Evolutionary conservation across 2,329 filamentous ascomycete genomes (phyloP).

Genomic region (Taxawa tesnikishii): DNA sequence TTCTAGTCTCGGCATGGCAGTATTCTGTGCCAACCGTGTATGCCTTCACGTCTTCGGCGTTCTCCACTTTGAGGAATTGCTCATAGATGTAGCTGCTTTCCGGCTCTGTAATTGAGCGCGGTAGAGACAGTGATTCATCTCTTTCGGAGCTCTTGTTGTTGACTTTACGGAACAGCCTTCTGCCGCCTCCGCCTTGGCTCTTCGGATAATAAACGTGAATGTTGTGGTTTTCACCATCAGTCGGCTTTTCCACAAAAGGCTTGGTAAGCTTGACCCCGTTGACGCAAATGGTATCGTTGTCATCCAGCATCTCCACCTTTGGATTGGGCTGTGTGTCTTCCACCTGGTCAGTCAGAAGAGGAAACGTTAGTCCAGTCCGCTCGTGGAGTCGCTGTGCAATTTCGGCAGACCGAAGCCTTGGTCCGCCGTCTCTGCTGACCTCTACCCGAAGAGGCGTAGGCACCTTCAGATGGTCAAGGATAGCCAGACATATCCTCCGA

Average conservation of each 20-base stretch:
- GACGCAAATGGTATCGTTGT: conserved; percentile 77
- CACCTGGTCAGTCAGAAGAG: conserved; percentile 1
- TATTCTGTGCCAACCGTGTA: conserved; percentile 91
- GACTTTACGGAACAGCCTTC: conserved; percentile 89
- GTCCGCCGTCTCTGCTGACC: conserved; percentile 86
- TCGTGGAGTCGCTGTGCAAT: conserved; percentile 70
- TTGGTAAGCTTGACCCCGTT: conserved; percentile 75
- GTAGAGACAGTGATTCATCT: conserved; percentile 62
- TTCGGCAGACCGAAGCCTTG: conserved; percentile 63
- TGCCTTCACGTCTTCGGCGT: conserved; percentile 95
- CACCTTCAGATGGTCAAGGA: conserved; percentile 81
- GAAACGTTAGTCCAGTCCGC: conserved; percentile 55
- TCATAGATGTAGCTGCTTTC: conserved; percentile 89
- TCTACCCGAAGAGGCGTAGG: conserved; percentile 81
- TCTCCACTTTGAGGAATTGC: conserved; percentile 91
- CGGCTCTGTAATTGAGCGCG: conserved; percentile 70
- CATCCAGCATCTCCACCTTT: conserved; percentile 75
- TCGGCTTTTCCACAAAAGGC: conserved; percentile 95
- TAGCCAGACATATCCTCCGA: conserved; percentile 72
- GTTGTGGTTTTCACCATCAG: conserved; percentile 97
- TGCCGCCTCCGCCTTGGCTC: conserved; percentile 73
- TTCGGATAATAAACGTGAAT: conserved; percentile 95
- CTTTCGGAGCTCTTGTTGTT: conserved; percentile 99
- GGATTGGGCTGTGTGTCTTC: conserved; percentile 5
- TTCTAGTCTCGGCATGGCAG: conserved; percentile 93